Evolutionary conservation across 257 asterid species (phyloP), one percentile per base, ranked within the genome.

Genomic region (Plantago major): DNA sequence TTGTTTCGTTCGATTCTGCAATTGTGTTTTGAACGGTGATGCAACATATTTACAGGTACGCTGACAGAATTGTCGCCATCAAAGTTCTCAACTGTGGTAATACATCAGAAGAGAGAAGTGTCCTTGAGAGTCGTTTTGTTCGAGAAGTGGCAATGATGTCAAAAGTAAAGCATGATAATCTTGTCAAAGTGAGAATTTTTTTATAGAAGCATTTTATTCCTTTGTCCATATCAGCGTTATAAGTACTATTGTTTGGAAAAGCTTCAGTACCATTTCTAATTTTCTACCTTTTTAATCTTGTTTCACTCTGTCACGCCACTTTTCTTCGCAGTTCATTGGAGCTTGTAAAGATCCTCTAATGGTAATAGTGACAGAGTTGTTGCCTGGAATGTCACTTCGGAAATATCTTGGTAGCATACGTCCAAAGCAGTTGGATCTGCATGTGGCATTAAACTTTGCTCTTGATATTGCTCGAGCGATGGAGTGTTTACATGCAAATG

Each of bases 281-380:
- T 46, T 49, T 60, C 16, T 46, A 52, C 33, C 26, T 18, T 38
- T 45, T 47, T 46, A 3, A 11, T 58, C 62, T 43, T 40, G 38
- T 61, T 43, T 57, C 26, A 22, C 58, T 63, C 11, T 22, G 12
- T 4, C n/a, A 40, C 19, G 15, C 45, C 62, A 3, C 64, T 22
- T n/a, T 11, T 65, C n/a, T n/a, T 22, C 76, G 84, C 94, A 91
- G 96, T 91, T 91, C 70, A 86, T 91, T 73, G 98, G 98, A 67
- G 98, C 98, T 61, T 91, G 98, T 74, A 91, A 91, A 64, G 98
- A 91, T 77, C 98, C 98, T 72, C 71, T 91, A 67, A 88, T 91
- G 98, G 98, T 88, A 76, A 81, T 91, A 73, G 98, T 91, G 17
- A 79, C 96, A 4, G 98, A 91, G 82, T 84, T 91, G 63, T 78